Evolutionary conservation across 1,284 basidiomycete genomes (phyloP).

Genomic region (Pterula multifida): DNA sequence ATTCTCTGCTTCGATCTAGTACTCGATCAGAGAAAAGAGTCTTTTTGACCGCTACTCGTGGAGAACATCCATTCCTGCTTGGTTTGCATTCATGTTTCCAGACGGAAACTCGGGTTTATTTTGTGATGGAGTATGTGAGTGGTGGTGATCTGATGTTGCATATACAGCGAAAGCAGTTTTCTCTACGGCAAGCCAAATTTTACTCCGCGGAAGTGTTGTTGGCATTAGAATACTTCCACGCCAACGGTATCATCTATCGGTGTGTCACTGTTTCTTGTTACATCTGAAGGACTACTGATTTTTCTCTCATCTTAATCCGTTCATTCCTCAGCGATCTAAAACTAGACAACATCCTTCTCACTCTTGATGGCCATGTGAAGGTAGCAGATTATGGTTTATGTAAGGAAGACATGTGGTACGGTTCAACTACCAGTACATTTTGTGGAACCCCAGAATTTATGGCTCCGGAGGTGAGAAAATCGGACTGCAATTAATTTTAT

Average conservation of each 20-base stretch:
- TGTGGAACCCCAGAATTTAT: conserved; percentile 99
- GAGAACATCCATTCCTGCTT: conserved; percentile 95
- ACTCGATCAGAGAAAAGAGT: conserved; percentile 99
- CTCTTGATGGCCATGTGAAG: conserved; percentile 96
- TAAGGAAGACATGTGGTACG: conserved; percentile 98
- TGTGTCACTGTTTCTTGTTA: conserved; percentile 23
- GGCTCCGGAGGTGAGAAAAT: conserved; percentile 83
- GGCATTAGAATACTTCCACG: conserved; percentile 97
- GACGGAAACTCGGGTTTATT: conserved; percentile 96
- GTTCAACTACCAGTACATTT: conserved; percentile 96
- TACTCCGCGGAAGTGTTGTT: conserved; percentile 97
- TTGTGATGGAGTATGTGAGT: conserved; percentile 91
- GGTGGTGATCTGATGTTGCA: conserved; percentile 92
- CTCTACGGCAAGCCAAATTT: conserved; percentile 95
- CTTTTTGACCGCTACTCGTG: conserved; percentile 90
- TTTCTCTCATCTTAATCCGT: conserved; percentile 2
- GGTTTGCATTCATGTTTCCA: conserved; percentile 99
- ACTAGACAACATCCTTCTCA: conserved; percentile 95
- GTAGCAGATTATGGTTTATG: conserved; percentile 99
- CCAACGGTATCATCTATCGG: conserved; percentile 97
- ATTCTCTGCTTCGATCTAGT: conserved; percentile 28
- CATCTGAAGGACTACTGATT: too few species aligned
- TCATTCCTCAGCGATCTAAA: conserved; percentile 72
- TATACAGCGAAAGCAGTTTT: conserved; percentile 90
- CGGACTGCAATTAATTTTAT: conserved; percentile 3